phyloP scores from a whole-genome alignment of 208 protist genomes.

The Acanthamoeba castellanii region DNA sequence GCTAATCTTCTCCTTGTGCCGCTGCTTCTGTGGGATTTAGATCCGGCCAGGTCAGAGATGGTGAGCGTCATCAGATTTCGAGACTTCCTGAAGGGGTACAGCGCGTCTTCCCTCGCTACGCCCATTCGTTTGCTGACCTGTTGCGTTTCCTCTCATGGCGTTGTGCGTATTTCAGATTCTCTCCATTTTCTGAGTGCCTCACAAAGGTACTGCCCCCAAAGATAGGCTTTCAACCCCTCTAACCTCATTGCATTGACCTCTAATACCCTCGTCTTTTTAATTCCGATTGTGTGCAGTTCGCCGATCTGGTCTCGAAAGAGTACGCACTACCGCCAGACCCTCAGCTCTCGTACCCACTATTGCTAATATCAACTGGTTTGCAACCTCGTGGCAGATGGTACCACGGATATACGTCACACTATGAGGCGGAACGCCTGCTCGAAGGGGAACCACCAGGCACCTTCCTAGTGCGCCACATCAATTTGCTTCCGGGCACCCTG shows the following conservation, averaged over 20 bases:
- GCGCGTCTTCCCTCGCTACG: background rate
- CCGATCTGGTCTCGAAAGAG: slow-evolving; percentile 41
- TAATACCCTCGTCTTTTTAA: background rate
- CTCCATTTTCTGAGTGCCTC: slow-evolving; percentile 35
- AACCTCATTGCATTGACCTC: background rate
- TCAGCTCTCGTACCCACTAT: background rate
- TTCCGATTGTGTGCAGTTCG: background rate
- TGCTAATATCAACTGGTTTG: background rate
- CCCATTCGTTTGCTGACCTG: too few species aligned
- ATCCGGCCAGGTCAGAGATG: slow-evolving; percentile 60
- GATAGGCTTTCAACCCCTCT: background rate
- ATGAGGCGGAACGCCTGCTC: slow-evolving; percentile 68
- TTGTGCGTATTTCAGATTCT: slow-evolving; percentile 12
- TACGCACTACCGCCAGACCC: background rate
- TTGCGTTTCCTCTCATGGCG: too few species aligned
- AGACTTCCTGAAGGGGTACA: slow-evolving; percentile 74
- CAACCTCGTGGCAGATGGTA: slow-evolving; percentile 27
- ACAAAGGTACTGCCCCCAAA: background rate
- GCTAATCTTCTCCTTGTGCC: background rate
- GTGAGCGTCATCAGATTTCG: slow-evolving; percentile 70
- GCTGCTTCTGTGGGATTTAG: background rate
- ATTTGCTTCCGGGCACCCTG: slow-evolving; percentile 53
- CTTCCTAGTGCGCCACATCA: slow-evolving; percentile 53
- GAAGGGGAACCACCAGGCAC: slow-evolving; percentile 51
- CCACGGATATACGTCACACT: slow-evolving; percentile 60